These are phyloP conservation scores for Eurotiales sp. DNA, from an alignment of 2,329 filamentous ascomycete genomes.

Conservation along the genomic window DNA sequence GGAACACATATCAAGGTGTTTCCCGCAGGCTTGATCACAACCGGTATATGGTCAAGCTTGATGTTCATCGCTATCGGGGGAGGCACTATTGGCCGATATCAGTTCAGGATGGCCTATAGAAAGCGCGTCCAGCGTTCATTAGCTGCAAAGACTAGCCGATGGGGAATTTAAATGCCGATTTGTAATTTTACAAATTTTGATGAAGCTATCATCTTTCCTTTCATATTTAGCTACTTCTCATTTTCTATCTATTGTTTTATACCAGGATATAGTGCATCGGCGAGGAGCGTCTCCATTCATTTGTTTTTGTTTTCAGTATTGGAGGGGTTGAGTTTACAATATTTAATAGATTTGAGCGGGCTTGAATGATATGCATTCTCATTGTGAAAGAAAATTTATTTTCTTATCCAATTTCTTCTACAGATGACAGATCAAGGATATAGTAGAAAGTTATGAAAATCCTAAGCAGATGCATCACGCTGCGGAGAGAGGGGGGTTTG, in stretches of 20 bases:
- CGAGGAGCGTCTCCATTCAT: no score
- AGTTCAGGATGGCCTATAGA: constrained; percentile 31
- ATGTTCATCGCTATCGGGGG: constrained; percentile 29
- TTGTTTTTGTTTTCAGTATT: no score
- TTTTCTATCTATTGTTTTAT: background rate
- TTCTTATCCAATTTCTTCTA: background rate
- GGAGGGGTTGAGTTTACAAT: no score
- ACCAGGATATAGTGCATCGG: no score
- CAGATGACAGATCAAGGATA: background rate
- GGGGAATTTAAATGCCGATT: background rate
- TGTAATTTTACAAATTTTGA: no score
- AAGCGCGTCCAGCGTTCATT: constrained; percentile 19
- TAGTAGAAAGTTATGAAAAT: no score
- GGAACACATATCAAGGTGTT: constrained; percentile 29
- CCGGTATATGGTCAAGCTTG: constrained; percentile 28
- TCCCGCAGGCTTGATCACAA: constrained; percentile 31
- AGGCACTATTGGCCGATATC: constrained; percentile 30
- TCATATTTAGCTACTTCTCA: no score
- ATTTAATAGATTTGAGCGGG: no score
- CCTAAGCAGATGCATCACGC: background rate
- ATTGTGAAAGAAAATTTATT: background rate
- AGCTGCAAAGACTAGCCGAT: background rate
- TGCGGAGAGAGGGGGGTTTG: background rate
- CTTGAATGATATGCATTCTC: background rate
- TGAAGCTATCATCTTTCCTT: no score